Evolutionary conservation across 805 yeast genomes (phyloP), one percentile per base, ranked within the genome.

Genomic region (Candida mattraensis): DNA sequence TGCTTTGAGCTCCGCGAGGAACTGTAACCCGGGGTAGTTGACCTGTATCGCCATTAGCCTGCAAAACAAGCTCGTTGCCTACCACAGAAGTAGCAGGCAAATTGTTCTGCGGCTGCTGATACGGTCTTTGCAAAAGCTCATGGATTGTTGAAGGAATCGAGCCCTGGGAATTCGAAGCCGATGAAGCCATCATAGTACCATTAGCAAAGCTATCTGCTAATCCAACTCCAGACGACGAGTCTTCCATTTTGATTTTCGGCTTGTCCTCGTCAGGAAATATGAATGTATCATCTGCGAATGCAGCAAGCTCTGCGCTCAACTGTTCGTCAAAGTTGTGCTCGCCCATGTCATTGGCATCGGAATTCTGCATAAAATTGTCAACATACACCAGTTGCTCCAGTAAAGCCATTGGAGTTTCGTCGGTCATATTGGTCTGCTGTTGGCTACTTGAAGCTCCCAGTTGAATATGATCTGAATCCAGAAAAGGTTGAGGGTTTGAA

Each of bases 191-290:
- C 6, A 8, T n/a, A 3, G 19, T 8, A 24, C 13, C 11, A 12
- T 12, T 18, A 9, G 24, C 35, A n/a, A 15, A 25, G 19, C 30
- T 21, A 18, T 36, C 42, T 13, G 28, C n/a, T 11, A 34, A 21
- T 19, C 30, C 35, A 28, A 35, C 11, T n/a, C 18, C 11, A 30
- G 37, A 22, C 24, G 47, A 28, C 20, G 41, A 28, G 22, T 36
- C 41, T 24, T 28, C 48, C 28, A 33, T 10, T 27, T 44, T 42
- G 19, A 45, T 41, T 41, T 63, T 69, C 1, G 82, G 81, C 53
- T 83, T 83, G 22, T 83, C 91, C 52, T 85, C 93, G 53, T 84
- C 93, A 1, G 91, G 87, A 54, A 84, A 84, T 3, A 84, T 74
- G 47, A 84, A 84, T 3, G 86, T 73, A 40, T 83, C 89, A 50